Base-by-base conservation (phyloP, 176 grass and related monocot genomes). In the Stipa capillata region DNA sequence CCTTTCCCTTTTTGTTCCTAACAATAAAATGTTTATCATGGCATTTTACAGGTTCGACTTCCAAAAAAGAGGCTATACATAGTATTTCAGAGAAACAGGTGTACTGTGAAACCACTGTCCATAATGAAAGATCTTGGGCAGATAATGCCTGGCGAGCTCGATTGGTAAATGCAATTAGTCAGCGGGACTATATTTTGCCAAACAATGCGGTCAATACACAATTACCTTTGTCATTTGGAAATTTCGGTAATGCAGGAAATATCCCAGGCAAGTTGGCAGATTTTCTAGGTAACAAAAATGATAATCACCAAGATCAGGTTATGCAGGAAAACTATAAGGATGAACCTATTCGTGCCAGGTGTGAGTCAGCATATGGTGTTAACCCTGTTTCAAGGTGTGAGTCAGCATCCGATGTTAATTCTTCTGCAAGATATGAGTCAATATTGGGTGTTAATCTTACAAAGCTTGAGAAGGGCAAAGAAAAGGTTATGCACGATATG, bases 401-500 rank as follows among this genome's bases (percentile, higher is more conserved):
- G 33, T 79, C 60, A n/a, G 14, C 47, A 21, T 67, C 77, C 13
- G 62, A 62, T 79, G 62, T 67, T 53, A 54, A 79, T 67, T 36
- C 32, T 67, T 18, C 17, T 21, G 28, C 65, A 70, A 70, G 36
- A 81, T 42, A 70, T 7, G 79, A 48, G 18, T 72, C 79, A n/a
- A 17, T 41, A 72, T 17, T n/a, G 2, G 37, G 32, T 61, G 68
- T 59, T 79, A 76, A 51, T 48, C 77, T 6, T 77, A 74, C 76
- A 83, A 85, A 37, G 39, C 65, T 84, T 60, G 81, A 73, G 49
- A 97, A 94, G 33, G 89, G 89, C 45, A 97, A 97, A 86, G 85
- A 94, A 82, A 97, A 97, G 77, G 34, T 92, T 66, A 25, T 85
- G 25, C 70, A 82, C 36, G 72, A 86, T 76, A 47, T 83, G 3